A percentile compares a stretch with the other conserved stretches of the same genome.
These are phyloP conservation scores for Primulina eburnea DNA, from an alignment of 257 asterid genomes.

Conservation along the genomic window DNA sequence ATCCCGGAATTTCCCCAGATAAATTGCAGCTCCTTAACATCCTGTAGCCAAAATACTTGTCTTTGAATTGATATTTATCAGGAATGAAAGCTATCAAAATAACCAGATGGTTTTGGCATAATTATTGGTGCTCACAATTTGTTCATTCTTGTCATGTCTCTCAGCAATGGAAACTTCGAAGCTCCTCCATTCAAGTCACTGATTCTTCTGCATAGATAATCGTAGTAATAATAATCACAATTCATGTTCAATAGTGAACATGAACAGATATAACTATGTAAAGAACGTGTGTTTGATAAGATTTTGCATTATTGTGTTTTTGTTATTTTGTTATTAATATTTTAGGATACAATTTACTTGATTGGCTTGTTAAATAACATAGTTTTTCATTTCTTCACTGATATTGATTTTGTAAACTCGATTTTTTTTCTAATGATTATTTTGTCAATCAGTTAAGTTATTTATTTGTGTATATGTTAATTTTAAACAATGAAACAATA, in stretches of 20 bases:
- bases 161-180: constrained; percentile 45
- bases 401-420: too few species aligned
- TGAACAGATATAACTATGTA: neutral
- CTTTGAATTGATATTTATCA: neutral
- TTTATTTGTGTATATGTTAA: too few species aligned
- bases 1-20: constrained; percentile 39
- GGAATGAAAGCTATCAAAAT: constrained; percentile 8
- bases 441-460: too few species aligned
- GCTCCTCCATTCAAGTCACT: constrained; percentile 49
- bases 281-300: too few species aligned
- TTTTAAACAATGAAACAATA: too few species aligned
- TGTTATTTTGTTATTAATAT: too few species aligned
- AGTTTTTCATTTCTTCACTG: too few species aligned
- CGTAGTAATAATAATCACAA: neutral
- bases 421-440: too few species aligned
- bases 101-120: constrained; percentile 17
- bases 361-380: too few species aligned
- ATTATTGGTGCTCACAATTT: constrained; percentile 38
- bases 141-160: constrained; percentile 33
- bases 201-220: constrained; percentile 47
- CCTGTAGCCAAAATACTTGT: constrained; percentile 35
- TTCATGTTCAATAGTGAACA: neutral
- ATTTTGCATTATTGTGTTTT: too few species aligned
- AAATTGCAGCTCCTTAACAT: constrained; percentile 63
- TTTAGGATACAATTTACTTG: too few species aligned